These are phyloP conservation scores for Arctium minus DNA, from an alignment of 129 eudicot species.

Conservation along the genomic window DNA sequence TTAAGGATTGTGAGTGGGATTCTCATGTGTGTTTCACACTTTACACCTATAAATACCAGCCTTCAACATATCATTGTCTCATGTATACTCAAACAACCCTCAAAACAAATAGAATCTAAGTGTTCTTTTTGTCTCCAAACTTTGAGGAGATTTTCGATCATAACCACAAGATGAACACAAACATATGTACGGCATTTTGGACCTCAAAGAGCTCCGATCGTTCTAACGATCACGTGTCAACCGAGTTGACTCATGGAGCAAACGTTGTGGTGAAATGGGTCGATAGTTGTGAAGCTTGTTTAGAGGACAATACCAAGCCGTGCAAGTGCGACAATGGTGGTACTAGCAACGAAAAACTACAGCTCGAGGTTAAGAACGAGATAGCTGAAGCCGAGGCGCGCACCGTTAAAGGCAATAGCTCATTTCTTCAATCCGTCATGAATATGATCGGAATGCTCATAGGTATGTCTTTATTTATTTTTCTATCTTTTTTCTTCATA, in stretches of 20 bases:
- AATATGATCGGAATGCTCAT: slow-evolving; percentile 94
- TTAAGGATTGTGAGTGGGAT: slow-evolving; percentile 4
- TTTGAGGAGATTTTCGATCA: slow-evolving; percentile 8
- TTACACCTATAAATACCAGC: slow-evolving; percentile 25
- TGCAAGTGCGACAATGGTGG: slow-evolving; percentile 19
- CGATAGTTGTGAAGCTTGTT: slow-evolving; percentile 28
- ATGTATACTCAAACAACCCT: slow-evolving; percentile 20
- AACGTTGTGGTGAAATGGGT: slow-evolving; percentile 25
- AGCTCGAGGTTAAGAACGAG: slow-evolving; percentile 21
- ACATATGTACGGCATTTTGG: slow-evolving; percentile 15
- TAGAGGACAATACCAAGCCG: slow-evolving; percentile 30
- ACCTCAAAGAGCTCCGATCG: slow-evolving; percentile 13
- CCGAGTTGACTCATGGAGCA: slow-evolving; percentile 10
- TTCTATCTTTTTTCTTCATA: neutral
- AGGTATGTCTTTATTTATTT: slow-evolving; percentile 30
- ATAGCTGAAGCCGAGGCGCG: neutral
- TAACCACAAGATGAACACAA: slow-evolving; percentile 11
- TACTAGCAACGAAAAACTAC: slow-evolving; percentile 10
- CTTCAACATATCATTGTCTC: slow-evolving; percentile 6
- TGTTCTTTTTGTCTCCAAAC: slow-evolving; percentile 24
- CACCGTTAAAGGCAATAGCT: slow-evolving; percentile 32
- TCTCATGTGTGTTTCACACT: slow-evolving; percentile 21
- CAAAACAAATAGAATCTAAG: slow-evolving; percentile 25
- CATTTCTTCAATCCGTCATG: slow-evolving; percentile 66
- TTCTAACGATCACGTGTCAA: slow-evolving; percentile 25